A percentile compares a stretch with the other conserved stretches of the same genome.
Conservation (phyloP, 495 filamentous ascomycete genomes). For the Lentithecium fluviatile region DNA sequence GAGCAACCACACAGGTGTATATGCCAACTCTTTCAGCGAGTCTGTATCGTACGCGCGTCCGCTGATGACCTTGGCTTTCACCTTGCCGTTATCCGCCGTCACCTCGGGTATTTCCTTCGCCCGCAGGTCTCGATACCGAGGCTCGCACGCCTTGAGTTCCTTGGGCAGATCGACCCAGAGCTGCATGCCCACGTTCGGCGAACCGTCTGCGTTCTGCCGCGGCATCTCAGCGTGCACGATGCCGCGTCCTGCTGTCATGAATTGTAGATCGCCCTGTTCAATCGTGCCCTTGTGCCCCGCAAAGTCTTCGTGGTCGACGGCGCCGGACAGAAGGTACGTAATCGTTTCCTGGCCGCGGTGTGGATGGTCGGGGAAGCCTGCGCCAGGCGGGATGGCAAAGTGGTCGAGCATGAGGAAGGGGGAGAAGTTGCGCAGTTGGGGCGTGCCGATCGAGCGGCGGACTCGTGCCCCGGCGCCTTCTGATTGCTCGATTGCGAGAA, state of each 20-base stretch:
- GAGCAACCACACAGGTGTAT: conserved; percentile 92
- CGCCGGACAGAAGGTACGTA: conserved; percentile 82
- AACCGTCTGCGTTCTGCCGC: conserved; percentile 71
- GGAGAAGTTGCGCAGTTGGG: conserved; percentile 78
- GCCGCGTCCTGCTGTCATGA: conserved; percentile 93
- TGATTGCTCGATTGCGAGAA: conserved; percentile 80
- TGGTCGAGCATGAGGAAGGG: conserved; percentile 99
- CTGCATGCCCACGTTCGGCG: conserved; percentile 82
- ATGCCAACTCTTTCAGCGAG: conserved; percentile 81
- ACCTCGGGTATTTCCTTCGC: conserved; percentile 73
- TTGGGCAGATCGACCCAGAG: conserved; percentile 91
- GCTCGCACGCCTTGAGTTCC: conserved; percentile 81
- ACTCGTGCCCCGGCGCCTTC: conserved; percentile 90
- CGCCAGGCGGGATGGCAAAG: conserved; percentile 74
- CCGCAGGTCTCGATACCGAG: conserved; percentile 81
- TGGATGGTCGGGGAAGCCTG: conserved; percentile 87
- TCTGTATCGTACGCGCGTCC: conserved; percentile 82
- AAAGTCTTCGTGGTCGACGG: conserved; percentile 94
- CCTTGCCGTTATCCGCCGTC: conserved; percentile 66
- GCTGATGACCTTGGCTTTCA: conserved; percentile 83
- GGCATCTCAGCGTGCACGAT: conserved; percentile 99
- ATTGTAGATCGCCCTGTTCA: conserved; percentile 81
- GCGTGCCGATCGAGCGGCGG: conserved; percentile 82
- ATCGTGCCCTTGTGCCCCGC: conserved; percentile 86
- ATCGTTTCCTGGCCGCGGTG: conserved; percentile 73